These are phyloP conservation scores for Nicotiana attenuata DNA, from an alignment of 257 asterid genomes.

Conservation along the genomic window DNA sequence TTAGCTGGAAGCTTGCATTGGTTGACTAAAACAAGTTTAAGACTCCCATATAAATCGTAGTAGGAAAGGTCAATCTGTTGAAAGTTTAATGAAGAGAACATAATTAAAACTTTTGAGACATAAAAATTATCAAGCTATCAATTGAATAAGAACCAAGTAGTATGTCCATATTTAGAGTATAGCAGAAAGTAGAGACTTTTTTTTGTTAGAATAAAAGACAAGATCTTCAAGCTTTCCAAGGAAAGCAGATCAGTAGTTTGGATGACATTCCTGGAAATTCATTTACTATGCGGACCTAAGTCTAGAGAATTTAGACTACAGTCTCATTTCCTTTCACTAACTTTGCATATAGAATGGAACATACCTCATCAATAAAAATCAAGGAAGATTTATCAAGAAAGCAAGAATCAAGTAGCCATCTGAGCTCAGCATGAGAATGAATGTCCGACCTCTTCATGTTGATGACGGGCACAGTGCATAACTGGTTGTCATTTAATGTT, in stretches of 20 bases:
- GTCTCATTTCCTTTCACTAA: neutral
- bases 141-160: neutral
- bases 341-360: neutral
- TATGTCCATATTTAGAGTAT: neutral
- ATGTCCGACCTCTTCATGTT: slow-evolving; percentile 65
- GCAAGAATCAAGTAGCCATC: slow-evolving; percentile 74
- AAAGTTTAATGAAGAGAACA: neutral
- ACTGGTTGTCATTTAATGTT: slow-evolving; percentile 36
- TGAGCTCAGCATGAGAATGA: slow-evolving; percentile 48
- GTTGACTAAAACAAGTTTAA: slow-evolving; percentile 58
- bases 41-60: slow-evolving; percentile 79
- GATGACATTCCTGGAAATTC: neutral
- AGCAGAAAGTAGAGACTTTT: neutral
- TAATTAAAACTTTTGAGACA: neutral
- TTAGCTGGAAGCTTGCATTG: slow-evolving; percentile 52
- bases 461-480: slow-evolving; percentile 68
- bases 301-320: neutral
- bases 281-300: neutral
- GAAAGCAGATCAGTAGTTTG: neutral
- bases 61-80: slow-evolving; percentile 72
- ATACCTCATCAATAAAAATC: slow-evolving; percentile 71
- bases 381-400: slow-evolving; percentile 59
- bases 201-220: neutral
- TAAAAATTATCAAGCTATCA: slow-evolving; percentile 6
- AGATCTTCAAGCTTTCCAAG: neutral